Evolutionary conservation across 768 basidiomycete genomes (phyloP).

Genomic region (Trametes punicea): DNA sequence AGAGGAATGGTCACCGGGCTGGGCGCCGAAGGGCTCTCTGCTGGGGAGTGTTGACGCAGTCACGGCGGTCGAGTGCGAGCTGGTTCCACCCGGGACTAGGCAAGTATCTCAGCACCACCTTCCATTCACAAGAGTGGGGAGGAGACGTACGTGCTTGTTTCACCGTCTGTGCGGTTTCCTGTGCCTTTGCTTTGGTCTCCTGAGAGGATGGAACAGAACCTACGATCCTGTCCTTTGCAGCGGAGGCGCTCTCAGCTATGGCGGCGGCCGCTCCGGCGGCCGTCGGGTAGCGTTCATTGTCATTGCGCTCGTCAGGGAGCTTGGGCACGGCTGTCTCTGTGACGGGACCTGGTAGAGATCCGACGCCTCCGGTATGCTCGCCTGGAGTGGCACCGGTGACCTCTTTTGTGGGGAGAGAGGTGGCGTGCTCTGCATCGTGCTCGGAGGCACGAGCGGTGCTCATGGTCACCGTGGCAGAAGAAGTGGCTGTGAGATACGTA

Average conservation of each 20-base stretch:
- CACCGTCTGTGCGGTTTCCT: background rate
- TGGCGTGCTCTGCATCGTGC: conserved; percentile 19
- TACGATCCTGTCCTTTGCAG: conserved; percentile 10
- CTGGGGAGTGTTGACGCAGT: conserved; percentile 19
- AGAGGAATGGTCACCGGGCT: conserved; percentile 16
- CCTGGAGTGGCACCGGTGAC: conserved; percentile 14
- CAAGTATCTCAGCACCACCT: background rate
- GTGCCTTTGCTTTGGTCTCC: background rate
- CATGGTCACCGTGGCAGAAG: conserved; percentile 8
- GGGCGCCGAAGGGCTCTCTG: conserved; percentile 16
- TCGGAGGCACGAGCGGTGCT: conserved; percentile 19
- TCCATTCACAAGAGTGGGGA: too few relatives aligned
- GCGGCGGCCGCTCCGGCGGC: conserved; percentile 7
- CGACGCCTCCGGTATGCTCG: conserved; percentile 38
- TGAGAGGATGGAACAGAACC: background rate
- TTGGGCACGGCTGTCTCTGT: conserved; percentile 46
- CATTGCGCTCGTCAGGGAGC: conserved; percentile 44
- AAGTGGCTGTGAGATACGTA: background rate
- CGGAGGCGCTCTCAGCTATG: conserved; percentile 6
- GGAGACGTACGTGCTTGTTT: conserved; percentile 3
- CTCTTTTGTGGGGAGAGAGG: conserved; percentile 15
- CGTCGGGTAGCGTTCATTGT: conserved; percentile 9
- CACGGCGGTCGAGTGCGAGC: conserved; percentile 9
- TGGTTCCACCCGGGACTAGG: background rate
- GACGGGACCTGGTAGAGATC: conserved; percentile 45